These are phyloP conservation scores for Lactarius tabidus DNA, from an alignment of 768 basidiomycete species.

Conservation along the genomic window DNA sequence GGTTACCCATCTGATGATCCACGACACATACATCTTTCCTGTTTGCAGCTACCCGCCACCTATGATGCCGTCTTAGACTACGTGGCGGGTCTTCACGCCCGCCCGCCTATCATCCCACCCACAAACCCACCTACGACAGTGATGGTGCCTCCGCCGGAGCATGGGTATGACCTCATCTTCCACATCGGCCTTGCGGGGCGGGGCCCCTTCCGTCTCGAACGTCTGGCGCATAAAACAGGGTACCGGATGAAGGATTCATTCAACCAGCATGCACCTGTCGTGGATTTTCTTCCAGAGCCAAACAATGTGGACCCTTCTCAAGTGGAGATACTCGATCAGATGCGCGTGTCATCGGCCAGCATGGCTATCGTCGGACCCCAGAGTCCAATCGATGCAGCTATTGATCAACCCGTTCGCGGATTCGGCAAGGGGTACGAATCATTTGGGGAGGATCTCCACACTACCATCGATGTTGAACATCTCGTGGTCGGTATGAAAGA, in stretches of 20 bases:
- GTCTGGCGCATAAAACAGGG: slow-evolving; percentile 59
- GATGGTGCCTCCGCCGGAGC: slow-evolving; percentile 40
- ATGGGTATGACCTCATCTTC: slow-evolving; percentile 67
- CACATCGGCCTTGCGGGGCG: slow-evolving; percentile 70
- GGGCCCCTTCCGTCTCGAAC: slow-evolving; percentile 64
- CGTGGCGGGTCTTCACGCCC: slow-evolving; percentile 55
- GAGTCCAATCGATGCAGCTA: slow-evolving; percentile 13
- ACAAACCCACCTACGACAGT: slow-evolving; percentile 34
- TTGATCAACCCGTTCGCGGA: slow-evolving; percentile 26
- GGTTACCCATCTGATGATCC: slow-evolving; percentile 17
- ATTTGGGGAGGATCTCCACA: slow-evolving; percentile 49
- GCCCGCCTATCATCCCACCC: slow-evolving; percentile 45
- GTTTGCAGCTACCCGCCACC: slow-evolving; percentile 53
- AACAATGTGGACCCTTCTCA: slow-evolving; percentile 24
- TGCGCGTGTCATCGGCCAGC: slow-evolving; percentile 28
- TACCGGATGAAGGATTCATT: slow-evolving; percentile 68
- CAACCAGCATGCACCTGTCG: slow-evolving; percentile 49
- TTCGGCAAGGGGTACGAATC: slow-evolving; percentile 43
- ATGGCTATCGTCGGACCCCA: slow-evolving; percentile 12
- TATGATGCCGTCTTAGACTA: slow-evolving; percentile 54
- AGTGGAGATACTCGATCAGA: slow-evolving; percentile 40
- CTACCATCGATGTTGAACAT: slow-evolving; percentile 49
- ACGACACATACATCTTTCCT: slow-evolving; percentile 54
- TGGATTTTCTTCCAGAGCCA: slow-evolving; percentile 31
- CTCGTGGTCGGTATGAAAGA: slow-evolving; percentile 51